Percentiles rank a stretch among this genome's conserved stretches.
Evolutionary conservation across 768 basidiomycete species (phyloP).

Genomic region (Mrakia gelida): DNA sequence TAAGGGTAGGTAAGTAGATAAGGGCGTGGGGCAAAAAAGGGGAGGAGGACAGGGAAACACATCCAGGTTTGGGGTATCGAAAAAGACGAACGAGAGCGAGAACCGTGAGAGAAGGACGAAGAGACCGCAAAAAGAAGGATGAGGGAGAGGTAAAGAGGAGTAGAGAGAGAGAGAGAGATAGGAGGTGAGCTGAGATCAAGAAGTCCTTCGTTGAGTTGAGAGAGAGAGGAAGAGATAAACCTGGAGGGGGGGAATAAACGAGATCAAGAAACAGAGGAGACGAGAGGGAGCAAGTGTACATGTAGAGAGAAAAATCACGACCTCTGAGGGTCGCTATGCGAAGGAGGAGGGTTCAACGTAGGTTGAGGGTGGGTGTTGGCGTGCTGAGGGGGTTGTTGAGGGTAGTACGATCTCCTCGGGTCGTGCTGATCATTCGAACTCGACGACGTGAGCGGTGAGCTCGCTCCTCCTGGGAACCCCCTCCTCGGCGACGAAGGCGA

Average conservation of each 20-base stretch:
- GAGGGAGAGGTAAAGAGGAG: not conserved
- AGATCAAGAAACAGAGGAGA: not conserved
- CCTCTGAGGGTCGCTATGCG: not conserved
- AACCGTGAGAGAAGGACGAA: not conserved
- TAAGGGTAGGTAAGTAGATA: not conserved
- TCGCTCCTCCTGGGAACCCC: not conserved
- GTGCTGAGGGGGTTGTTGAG: not conserved
- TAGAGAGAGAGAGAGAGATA: not conserved
- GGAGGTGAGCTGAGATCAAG: not conserved
- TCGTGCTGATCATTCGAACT: not conserved
- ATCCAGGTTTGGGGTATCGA: not conserved
- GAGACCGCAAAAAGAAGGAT: not conserved
- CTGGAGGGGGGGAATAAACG: not conserved
- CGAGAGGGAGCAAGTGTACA: not conserved
- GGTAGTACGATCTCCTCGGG: constrained; percentile 20
- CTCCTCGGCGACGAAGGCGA: not conserved
- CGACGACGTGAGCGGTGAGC: constrained; percentile 9
- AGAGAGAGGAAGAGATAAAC: too few relatives aligned
- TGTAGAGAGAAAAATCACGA: not conserved
- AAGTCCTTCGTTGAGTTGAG: not conserved
- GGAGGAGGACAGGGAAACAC: not conserved
- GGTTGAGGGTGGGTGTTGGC: not conserved
- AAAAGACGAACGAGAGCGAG: not conserved
- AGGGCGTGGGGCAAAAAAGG: too few relatives aligned
- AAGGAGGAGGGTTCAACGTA: not conserved